Percentiles rank a stretch among this genome's conserved stretches.
Conservation (phyloP, 176 grass and related monocot genomes). For the Poa pratensis region DNA sequence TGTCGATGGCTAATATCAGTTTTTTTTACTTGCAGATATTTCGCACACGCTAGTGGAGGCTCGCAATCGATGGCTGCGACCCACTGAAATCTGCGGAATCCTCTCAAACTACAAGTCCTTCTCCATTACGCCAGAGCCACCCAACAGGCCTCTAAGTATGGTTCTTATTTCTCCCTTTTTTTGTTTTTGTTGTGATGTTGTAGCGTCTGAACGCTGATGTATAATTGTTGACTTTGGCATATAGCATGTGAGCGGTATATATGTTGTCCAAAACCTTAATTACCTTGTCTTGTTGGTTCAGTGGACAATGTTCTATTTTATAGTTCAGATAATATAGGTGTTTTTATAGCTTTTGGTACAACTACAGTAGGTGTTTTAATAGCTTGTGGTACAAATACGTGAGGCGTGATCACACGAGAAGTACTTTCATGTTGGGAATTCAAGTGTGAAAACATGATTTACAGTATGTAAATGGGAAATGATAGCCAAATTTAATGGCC, state of each 20-base stretch:
- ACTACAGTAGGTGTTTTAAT: not conserved
- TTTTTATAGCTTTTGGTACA: not conserved
- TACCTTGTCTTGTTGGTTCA: not conserved
- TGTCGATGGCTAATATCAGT: slow-evolving; percentile 26
- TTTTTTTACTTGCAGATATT: slow-evolving; percentile 73
- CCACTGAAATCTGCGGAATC: slow-evolving; percentile 96
- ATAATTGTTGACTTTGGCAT: not conserved
- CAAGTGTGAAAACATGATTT: not conserved
- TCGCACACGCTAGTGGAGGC: slow-evolving; percentile 87
- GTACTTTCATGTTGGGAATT: not conserved
- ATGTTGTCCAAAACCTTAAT: not conserved
- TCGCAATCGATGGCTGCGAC: slow-evolving; percentile 85
- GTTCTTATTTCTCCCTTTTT: slow-evolving; percentile 5
- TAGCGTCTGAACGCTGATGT: slow-evolving; percentile 8
- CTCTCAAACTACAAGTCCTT: slow-evolving; percentile 87
- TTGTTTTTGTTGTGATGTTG: not conserved
- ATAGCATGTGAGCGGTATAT: not conserved
- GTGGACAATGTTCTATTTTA: not conserved
- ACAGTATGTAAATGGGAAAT: not conserved
- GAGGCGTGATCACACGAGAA: not conserved
- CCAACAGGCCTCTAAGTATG: slow-evolving; percentile 89
- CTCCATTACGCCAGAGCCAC: slow-evolving; percentile 79
- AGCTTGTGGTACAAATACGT: not conserved
- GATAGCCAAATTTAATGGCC: not conserved
- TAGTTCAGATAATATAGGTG: not conserved